Base-by-base conservation (phyloP, 768 basidiomycete species). In the Calocera viscosa region DNA sequence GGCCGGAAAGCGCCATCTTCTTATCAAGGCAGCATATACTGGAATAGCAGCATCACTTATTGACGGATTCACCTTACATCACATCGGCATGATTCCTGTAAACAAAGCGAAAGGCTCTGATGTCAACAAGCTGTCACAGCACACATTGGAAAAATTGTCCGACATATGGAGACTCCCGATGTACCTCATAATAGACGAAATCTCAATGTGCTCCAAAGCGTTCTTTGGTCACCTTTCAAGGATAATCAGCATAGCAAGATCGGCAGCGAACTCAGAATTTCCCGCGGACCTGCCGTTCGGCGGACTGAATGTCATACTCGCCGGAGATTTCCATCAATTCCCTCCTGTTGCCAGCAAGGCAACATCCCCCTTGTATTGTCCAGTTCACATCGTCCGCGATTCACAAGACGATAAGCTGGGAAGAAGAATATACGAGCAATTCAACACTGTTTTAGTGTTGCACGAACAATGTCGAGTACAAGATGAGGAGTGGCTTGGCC, bases 31-130 rank as follows among this genome's bases (percentile, higher is more conserved):
- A 0, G 80, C 78, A 8, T 69, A 77, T 1, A 78, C 79, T 0
- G 80, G 81, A 0, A 73, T 82, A 1, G 79, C 80, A 0, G 77
- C 80, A 0, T 75, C 75, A 0, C 65, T 79, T 0, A 78, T 82
- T 11, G 74, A 74, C 17, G 80, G 79, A 0, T 68, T 73, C 30
- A 81, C 78, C 0, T 28, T 74, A 0, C 79, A 82, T 68, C 68
- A 67, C 1, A 76, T 76, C 69, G 75, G 72, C 7, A 72, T 68
- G 0, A 73, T 79, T 0, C 65, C 73, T 2, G 28, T 70, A 1
- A 68, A 67, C 8, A 2, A 34, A 64, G 32, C 34, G 32, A 22
- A n/a, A 64, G 1, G 5, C 60, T 22, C 64, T 33, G 14, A 60
- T 10, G 8, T 26, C 19, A 10, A 16, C 10, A 5, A 14, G 22